Evolutionary conservation across 2,329 filamentous ascomycete genomes (phyloP).

Genomic region (Escovopsis sp.): DNA sequence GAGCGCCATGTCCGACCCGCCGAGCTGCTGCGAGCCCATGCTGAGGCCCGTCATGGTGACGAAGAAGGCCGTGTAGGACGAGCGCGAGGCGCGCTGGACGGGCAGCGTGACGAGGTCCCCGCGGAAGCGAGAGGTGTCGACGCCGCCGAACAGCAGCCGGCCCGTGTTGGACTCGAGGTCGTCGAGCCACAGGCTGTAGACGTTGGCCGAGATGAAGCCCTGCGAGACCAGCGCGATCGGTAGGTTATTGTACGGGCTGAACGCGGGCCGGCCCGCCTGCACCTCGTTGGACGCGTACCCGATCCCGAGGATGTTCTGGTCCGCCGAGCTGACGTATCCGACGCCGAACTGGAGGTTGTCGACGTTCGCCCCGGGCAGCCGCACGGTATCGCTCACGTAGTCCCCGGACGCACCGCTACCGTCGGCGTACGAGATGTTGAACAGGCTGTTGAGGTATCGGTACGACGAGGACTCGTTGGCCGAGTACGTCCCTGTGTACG

Average conservation of each 20-base stretch:
- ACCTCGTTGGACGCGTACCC: slow-evolving; percentile 72
- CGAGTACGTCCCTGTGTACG: slow-evolving; percentile 47
- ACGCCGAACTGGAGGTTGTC: slow-evolving; percentile 54
- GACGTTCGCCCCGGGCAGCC: slow-evolving; percentile 38
- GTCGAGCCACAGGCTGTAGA: slow-evolving; percentile 64
- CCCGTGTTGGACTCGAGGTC: slow-evolving; percentile 51
- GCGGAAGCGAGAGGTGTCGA: slow-evolving; percentile 49
- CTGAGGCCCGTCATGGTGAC: slow-evolving; percentile 50
- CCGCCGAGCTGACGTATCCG: slow-evolving; percentile 44
- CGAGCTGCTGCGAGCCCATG: slow-evolving; percentile 27
- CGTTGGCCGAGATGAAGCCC: slow-evolving; percentile 46
- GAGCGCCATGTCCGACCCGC: slow-evolving; percentile 31
- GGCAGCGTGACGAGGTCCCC: slow-evolving; percentile 52
- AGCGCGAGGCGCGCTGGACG: slow-evolving; percentile 35
- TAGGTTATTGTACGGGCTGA: slow-evolving; percentile 49
- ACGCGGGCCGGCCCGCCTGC: slow-evolving; percentile 41
- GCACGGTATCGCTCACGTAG: slow-evolving; percentile 62
- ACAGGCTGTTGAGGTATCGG: slow-evolving; percentile 53
- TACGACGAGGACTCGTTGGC: slow-evolving; percentile 65
- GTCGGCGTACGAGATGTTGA: slow-evolving; percentile 82
- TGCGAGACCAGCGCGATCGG: slow-evolving; percentile 47
- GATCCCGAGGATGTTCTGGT: slow-evolving; percentile 69
- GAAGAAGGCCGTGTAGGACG: slow-evolving; percentile 45
- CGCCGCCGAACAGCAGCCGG: slow-evolving; percentile 58
- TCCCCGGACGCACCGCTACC: slow-evolving; percentile 63